phyloP scores from a whole-genome alignment of 768 basidiomycete genomes.

The Boletus huronensis region DNA sequence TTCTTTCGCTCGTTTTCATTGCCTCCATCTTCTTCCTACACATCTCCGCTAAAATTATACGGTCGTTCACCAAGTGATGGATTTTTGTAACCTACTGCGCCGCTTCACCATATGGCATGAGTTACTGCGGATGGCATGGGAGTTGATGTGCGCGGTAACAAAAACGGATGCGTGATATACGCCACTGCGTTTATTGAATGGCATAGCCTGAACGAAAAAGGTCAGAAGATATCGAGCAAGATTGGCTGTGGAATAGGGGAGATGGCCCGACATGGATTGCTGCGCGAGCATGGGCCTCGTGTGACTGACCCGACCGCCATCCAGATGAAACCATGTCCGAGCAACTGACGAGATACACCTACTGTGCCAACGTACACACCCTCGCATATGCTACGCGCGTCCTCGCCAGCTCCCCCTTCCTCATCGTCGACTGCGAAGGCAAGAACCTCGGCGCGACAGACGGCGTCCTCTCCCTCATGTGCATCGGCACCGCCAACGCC shows the following conservation, averaged over 20 bases:
- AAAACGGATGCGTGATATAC: neutral
- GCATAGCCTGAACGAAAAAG: neutral
- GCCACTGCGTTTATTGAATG: neutral
- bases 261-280: neutral
- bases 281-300: slow-evolving; percentile 8
- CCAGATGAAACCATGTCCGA: slow-evolving; percentile 18
- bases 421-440: slow-evolving; percentile 42
- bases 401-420: slow-evolving; percentile 21
- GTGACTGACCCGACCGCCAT: neutral
- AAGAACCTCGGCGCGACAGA: slow-evolving; percentile 30
- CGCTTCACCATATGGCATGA: neutral
- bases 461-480: slow-evolving; percentile 36
- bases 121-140: neutral
- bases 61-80: slow-evolving; percentile 77
- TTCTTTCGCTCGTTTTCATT: slow-evolving; percentile 94
- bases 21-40: slow-evolving; percentile 99
- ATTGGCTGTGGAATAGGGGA: slow-evolving; percentile 6
- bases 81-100: slow-evolving; percentile 1
- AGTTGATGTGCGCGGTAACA: neutral
- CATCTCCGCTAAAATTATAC: slow-evolving; percentile 92
- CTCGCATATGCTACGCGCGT: slow-evolving; percentile 18
- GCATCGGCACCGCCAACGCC: slow-evolving; percentile 31
- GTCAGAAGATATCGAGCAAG: neutral
- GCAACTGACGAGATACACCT: slow-evolving; percentile 17
- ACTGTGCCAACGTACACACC: slow-evolving; percentile 12